A percentile compares a stretch with the other conserved stretches of the same genome.
These are phyloP conservation scores for Pleurotus eryngii DNA, from an alignment of 768 basidiomycete genomes.

Conservation along the genomic window DNA sequence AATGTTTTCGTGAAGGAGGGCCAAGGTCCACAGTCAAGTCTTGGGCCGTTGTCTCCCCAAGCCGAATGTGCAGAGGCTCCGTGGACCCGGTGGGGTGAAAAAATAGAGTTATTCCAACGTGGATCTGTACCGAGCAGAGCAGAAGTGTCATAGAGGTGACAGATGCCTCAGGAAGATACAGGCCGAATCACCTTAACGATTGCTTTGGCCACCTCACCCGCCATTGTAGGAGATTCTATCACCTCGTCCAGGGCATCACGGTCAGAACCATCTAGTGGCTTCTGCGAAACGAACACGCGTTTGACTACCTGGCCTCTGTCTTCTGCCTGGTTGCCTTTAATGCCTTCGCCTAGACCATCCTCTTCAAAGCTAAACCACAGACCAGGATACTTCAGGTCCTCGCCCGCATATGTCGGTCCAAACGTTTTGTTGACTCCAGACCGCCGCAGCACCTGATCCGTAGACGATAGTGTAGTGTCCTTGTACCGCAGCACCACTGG, in stretches of 20 bases:
- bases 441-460: conserved; percentile 56
- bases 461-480: conserved; percentile 57
- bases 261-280: conserved; percentile 49
- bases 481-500: conserved; percentile 70
- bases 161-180: no score
- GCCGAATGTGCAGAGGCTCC: conserved; percentile 50
- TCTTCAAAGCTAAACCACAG: conserved; percentile 85
- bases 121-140: conserved; percentile 45
- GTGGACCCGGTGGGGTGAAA: conserved; percentile 54
- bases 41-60: conserved; percentile 80
- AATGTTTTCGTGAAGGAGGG: conserved; percentile 70
- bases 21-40: conserved; percentile 80
- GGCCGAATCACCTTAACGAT: conserved; percentile 55
- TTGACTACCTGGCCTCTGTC: conserved; percentile 76
- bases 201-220: conserved; percentile 65
- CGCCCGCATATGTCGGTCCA: conserved; percentile 78
- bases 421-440: conserved; percentile 69
- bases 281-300: conserved; percentile 70
- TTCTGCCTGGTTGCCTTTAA: conserved; percentile 49
- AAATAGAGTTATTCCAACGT: conserved; percentile 67
- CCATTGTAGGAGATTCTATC: conserved; percentile 60
- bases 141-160: no score
- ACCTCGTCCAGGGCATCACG: conserved; percentile 76
- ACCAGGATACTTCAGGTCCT: conserved; percentile 78
- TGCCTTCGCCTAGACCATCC: conserved; percentile 54